Evolutionary conservation across 2,329 filamentous ascomycete species (phyloP), one percentile per base, ranked within the genome.

Genomic region (Ambrosiella beaveri): DNA sequence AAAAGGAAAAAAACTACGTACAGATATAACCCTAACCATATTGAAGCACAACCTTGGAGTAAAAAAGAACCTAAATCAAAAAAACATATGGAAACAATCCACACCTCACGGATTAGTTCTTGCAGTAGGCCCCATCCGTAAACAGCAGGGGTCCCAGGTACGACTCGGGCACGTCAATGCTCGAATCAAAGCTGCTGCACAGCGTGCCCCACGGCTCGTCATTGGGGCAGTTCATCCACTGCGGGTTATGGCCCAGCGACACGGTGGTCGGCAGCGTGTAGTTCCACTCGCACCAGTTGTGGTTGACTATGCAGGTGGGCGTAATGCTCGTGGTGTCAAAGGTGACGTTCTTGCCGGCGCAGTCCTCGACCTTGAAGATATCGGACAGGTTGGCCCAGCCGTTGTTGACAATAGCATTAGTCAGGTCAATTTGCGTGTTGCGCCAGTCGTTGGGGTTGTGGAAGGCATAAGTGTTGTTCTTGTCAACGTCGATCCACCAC

Each of bases 201-300:
- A 63, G 61, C 9, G 38, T 49, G 1, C 61, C 61, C 64, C 64
- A 65, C 5, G 54, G 19, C 1, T 58, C 40, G 12, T 65, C 64
- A 19, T 64, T 63, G 19, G 60, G 54, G 51, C 63, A 65, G 55
- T 65, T 63, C 19, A 58, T 65, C 54, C 64, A 65, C 57, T 64
- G 63, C 1, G 37, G 37, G 52, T 27, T 54, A 15, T 15, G n/a
- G 19, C 37, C 38, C 38, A 11, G 39, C 12, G 37, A 37, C 2
- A 27, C 9, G 8, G 59, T 49, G 1, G 61, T 51, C 0, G 37
- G 49, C 2, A n/a, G 27, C 45, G 40, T 40, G 57, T 64, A 64
- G 57, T 64, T 62, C 61, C 63, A 65, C 54, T 65, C 64, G 47
- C 64, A 65, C 12, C 52, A 65, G n/a, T 62, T 60, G 57, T 65